These are phyloP conservation scores for Dactylellina sp. DNA, from an alignment of 2,329 filamentous ascomycete genomes.

Conservation along the genomic window DNA sequence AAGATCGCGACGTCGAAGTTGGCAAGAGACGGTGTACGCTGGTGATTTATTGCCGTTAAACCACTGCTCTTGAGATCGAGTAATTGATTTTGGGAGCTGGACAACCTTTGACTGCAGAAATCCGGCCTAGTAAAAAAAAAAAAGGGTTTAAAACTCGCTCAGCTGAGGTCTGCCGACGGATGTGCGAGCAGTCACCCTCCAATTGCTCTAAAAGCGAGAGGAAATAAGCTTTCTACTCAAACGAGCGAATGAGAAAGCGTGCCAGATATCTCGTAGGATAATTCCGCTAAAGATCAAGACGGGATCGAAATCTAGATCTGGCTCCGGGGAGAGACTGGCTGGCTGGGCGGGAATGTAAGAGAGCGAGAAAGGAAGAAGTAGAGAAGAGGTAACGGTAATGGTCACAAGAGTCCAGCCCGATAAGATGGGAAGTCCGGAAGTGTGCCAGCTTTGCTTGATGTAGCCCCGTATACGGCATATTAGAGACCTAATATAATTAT, in stretches of 20 bases:
- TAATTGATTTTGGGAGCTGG: background rate
- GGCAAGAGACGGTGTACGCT: background rate
- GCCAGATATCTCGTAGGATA: slow-evolving; percentile 15
- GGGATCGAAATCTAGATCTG: slow-evolving; percentile 31
- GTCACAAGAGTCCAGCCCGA: too few relatives aligned
- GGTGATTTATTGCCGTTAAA: background rate
- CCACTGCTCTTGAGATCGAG: background rate
- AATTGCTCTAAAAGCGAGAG: slow-evolving; percentile 15
- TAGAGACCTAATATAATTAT: background rate
- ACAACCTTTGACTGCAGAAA: background rate
- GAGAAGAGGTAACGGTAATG: background rate
- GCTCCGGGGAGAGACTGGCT: slow-evolving; percentile 17
- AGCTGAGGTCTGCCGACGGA: slow-evolving; percentile 19
- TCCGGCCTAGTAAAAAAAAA: slow-evolving; percentile 33
- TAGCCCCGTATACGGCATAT: slow-evolving; percentile 10
- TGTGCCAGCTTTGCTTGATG: background rate
- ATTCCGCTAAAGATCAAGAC: slow-evolving; percentile 19
- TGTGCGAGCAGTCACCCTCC: slow-evolving; percentile 4
- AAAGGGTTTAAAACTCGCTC: slow-evolving; percentile 54
- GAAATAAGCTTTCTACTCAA: slow-evolving; percentile 47
- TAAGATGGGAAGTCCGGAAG: background rate
- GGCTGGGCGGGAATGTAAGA: slow-evolving; percentile 26
- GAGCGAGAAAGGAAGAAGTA: slow-evolving; percentile 15
- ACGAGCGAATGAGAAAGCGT: slow-evolving; percentile 44
- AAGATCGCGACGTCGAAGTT: background rate